Conservation (phyloP, 441 rosid genomes). For the Isatis lusitanica region DNA sequence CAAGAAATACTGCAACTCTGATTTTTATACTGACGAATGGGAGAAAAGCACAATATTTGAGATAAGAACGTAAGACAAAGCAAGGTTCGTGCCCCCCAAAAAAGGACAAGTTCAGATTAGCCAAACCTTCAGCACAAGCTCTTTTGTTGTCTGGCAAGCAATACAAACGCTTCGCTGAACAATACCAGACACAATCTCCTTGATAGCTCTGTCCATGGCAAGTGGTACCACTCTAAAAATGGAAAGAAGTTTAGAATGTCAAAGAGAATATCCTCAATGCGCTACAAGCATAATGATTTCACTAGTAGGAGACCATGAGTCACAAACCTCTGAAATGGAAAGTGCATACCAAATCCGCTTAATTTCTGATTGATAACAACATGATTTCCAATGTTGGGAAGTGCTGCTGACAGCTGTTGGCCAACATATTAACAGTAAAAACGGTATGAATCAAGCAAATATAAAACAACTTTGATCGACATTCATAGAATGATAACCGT, state of each 20-base stretch:
- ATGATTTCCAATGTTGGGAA: conserved; percentile 83
- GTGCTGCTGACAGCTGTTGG: conserved; percentile 72
- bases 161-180: conserved; percentile 98
- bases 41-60: not conserved
- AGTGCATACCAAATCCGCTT: conserved; percentile 65
- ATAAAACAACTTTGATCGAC: conserved; percentile 3
- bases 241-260: not conserved
- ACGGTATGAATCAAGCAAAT: not conserved
- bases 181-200: conserved; percentile 87
- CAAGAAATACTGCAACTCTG: not conserved
- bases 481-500: not conserved
- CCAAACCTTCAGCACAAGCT: conserved; percentile 92
- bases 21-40: not conserved
- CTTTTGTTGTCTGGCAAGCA: conserved; percentile 98
- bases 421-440: conserved; percentile 17
- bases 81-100: not conserved
- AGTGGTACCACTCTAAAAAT: conserved; percentile 79
- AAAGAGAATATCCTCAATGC: not conserved
- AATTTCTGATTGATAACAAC: conserved; percentile 88
- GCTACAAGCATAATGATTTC: not conserved
- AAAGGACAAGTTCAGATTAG: conserved; percentile 10
- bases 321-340: conserved; percentile 92
- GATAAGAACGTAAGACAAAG: not conserved
- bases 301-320: conserved; percentile 15
- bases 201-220: conserved; percentile 97